Conservation (phyloP, 768 basidiomycete species). For the Boletellus sp. region DNA sequence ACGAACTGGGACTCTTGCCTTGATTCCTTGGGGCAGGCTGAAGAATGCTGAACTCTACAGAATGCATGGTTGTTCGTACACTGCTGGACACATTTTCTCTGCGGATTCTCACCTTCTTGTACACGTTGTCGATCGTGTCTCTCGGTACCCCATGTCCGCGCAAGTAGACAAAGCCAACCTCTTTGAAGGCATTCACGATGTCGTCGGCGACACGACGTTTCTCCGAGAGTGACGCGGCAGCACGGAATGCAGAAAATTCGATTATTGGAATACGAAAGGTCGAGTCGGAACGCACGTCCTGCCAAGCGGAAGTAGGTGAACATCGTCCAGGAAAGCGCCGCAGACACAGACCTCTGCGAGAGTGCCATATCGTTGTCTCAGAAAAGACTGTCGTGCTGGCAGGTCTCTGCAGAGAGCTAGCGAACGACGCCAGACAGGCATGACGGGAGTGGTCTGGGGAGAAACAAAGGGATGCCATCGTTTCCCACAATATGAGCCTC, state of each 20-base stretch:
- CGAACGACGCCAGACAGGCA: conserved; percentile 16
- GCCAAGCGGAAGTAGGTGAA: conserved; percentile 2
- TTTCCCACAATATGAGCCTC: conserved; percentile 19
- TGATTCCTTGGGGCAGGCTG: conserved; percentile 52
- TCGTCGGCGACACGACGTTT: conserved; percentile 61
- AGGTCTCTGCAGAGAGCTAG: conserved; percentile 3
- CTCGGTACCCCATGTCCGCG: conserved; percentile 66
- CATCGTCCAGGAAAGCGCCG: neutral
- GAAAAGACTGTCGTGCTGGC: conserved; percentile 1
- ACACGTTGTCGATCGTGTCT: conserved; percentile 54
- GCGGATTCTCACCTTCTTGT: conserved; percentile 50
- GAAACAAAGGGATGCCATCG: neutral
- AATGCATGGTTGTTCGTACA: neutral
- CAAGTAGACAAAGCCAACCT: conserved; percentile 79
- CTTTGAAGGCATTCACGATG: conserved; percentile 73
- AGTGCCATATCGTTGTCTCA: conserved; percentile 18
- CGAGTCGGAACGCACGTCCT: conserved; percentile 36
- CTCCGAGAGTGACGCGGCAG: conserved; percentile 46
- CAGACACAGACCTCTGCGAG: conserved; percentile 22
- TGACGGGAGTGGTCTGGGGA: neutral
- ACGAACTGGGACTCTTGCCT: conserved; percentile 36
- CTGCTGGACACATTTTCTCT: conserved; percentile 1
- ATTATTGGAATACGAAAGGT: conserved; percentile 71
- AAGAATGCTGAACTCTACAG: conserved; percentile 77
- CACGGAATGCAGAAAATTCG: conserved; percentile 68